Evolutionary conservation across 768 basidiomycete species (phyloP), one percentile per base, ranked within the genome.

Genomic region (Stropharia rugosoannulata): DNA sequence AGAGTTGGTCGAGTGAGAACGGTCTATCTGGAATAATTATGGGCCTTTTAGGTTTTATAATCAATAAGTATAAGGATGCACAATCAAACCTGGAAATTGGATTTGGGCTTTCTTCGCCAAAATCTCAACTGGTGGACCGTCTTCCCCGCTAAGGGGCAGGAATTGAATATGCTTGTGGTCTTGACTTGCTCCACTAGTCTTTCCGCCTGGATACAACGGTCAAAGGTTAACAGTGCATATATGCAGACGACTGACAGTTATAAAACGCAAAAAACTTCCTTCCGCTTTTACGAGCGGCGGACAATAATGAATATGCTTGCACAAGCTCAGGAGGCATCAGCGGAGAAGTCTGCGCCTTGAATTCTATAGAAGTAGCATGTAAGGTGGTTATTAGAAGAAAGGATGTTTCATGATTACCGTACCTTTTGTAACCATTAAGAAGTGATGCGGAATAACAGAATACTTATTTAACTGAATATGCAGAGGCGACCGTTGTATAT

Each of bases 161-260:
- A 95, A 87, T 68, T 96, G 94, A n/a, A 95, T 61, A 66, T 97
- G 95, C 64, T 95, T 93, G 72, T 95, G 93, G 2, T 81, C 76
- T 71, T 97, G 95, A 66, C 92, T 94, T 10, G 95, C 93, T 25
- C 94, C 94, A 55, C 90, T 92, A 51, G 78, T 75, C 27, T 83
- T 77, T 5, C 91, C 91, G 61, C 90, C 90, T 92, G 19, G 18
- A 43, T 29, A 19, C 48, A 46, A n/a, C n/a, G 25, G 37, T 27
- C 15, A 46, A 13, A 7, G 19, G 8, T 16, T 19, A 16, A 19
- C 9, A 18, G 22, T 19, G 25, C n/a, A 53, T 9, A 22, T 36
- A 49, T 8, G 5, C 13, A 16, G 9, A 38, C 19, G 37, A 68
- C 80, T 66, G 69, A 85, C 95, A 96, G 60, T 98, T 98, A 71